Evolutionary conservation across 225 moss, liverwort and hornwort genomes (phyloP).

Genomic region (Ulota crispa): DNA sequence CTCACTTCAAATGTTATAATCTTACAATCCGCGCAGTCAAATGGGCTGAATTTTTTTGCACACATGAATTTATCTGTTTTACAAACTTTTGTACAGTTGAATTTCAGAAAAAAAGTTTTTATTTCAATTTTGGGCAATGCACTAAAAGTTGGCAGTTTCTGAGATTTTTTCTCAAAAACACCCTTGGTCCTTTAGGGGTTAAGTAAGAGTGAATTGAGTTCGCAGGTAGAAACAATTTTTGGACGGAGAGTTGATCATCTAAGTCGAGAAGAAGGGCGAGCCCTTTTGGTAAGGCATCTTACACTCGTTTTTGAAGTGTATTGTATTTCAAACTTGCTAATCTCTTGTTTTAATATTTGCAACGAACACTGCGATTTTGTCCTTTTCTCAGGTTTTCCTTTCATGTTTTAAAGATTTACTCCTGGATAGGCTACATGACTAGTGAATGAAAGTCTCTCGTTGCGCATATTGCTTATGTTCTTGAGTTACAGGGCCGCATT

Average conservation of each 20-base stretch:
- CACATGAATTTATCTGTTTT: too few relatives aligned
- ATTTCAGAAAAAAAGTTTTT: too few relatives aligned
- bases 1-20: too few relatives aligned
- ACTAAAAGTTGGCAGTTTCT: too few relatives aligned
- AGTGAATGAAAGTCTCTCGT: neutral
- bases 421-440: neutral
- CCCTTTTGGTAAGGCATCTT: constrained; percentile 69
- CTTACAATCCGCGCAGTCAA: too few relatives aligned
- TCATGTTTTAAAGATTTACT: neutral
- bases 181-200: too few relatives aligned
- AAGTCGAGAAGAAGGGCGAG: constrained; percentile 98
- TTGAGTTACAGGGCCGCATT: constrained; percentile 76
- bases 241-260: constrained; percentile 86
- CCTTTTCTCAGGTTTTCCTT: constrained; percentile 13
- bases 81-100: too few relatives aligned
- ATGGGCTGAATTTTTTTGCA: too few relatives aligned
- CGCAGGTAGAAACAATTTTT: constrained; percentile 96
- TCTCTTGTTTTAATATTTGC: constrained; percentile 5
- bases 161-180: too few relatives aligned
- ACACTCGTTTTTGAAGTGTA: neutral
- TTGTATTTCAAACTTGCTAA: neutral
- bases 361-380: neutral
- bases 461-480: constrained; percentile 27
- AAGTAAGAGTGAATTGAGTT: constrained; percentile 8
- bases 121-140: too few relatives aligned